Conservation (phyloP, 176 grass and related monocot genomes). For the Phragmites australis region DNA sequence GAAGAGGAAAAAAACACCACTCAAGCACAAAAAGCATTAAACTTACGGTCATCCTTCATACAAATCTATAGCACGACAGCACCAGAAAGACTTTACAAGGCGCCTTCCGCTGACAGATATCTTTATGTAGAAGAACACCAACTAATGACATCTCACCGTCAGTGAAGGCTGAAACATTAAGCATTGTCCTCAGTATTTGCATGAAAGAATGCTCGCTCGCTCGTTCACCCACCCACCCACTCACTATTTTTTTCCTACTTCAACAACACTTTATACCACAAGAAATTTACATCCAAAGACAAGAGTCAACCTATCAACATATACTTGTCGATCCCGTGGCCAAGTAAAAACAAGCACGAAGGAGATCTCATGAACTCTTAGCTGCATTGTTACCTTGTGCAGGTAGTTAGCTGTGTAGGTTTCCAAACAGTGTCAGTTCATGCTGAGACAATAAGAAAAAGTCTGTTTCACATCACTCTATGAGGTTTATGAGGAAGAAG, state of each 20-base stretch:
- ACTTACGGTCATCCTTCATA: conserved; percentile 37
- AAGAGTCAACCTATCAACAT: conserved; percentile 73
- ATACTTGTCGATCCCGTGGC: conserved; percentile 63
- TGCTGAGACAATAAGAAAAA: conserved; percentile 39
- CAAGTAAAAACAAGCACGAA: conserved; percentile 63
- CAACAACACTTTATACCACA: conserved; percentile 66
- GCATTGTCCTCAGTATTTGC: conserved; percentile 44
- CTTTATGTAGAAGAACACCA: conserved; percentile 40
- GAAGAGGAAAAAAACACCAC: conserved; percentile 4
- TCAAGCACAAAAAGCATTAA: conserved; percentile 29
- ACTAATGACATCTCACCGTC: conserved; percentile 45
- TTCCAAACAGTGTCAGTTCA: conserved; percentile 48
- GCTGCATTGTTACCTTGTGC: conserved; percentile 54
- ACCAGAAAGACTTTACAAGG: conserved; percentile 42
- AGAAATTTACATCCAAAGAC: conserved; percentile 76
- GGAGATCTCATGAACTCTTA: conserved; percentile 51
- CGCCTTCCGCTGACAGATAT: conserved; percentile 25
- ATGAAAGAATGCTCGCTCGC: conserved; percentile 50
- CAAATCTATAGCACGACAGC: conserved; percentile 31
- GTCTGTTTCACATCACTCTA: conserved; percentile 58
- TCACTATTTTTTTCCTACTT: conserved; percentile 45
- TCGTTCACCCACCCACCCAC: conserved; percentile 38
- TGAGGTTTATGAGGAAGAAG: conserved; percentile 52
- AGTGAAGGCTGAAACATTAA: conserved; percentile 53
- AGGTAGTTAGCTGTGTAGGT: conserved; percentile 63